Conservation (phyloP, 805 yeast genomes). For the Metschnikowia dekortorum region DNA sequence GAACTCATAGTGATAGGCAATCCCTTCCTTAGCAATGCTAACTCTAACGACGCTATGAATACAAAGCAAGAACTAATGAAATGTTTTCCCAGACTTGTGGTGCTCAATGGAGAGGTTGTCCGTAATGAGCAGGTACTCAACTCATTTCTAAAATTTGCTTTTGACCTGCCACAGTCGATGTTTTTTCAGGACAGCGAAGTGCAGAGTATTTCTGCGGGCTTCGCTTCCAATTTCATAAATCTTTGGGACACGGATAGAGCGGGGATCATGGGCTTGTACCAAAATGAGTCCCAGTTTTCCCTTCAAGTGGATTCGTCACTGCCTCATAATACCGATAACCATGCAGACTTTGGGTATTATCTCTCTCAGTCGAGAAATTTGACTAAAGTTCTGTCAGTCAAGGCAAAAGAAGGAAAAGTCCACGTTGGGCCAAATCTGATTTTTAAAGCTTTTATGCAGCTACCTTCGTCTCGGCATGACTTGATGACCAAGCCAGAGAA, state of each 20-base stretch:
- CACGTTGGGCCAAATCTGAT: constrained; percentile 69
- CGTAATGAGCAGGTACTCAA: constrained; percentile 66
- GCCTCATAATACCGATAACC: constrained; percentile 40
- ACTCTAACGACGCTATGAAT: constrained; percentile 28
- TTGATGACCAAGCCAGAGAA: constrained; percentile 56
- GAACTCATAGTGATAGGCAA: constrained; percentile 78
- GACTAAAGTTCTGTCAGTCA: constrained; percentile 52
- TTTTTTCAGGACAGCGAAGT: constrained; percentile 79
- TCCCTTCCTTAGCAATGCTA: constrained; percentile 50
- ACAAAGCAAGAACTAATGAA: constrained; percentile 61
- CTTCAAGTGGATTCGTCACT: constrained; percentile 68
- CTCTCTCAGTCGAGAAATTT: constrained; percentile 74
- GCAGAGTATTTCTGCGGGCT: constrained; percentile 68
- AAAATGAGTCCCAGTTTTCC: constrained; percentile 81
- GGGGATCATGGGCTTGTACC: constrained; percentile 69
- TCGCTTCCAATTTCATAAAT: constrained; percentile 68
- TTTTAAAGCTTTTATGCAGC: constrained; percentile 50
- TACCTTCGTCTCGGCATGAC: constrained; percentile 80
- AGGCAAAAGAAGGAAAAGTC: constrained; percentile 54
- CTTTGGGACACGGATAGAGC: constrained; percentile 79
- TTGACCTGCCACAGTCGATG: constrained; percentile 51
- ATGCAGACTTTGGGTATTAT: constrained; percentile 58
- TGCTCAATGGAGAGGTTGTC: constrained; percentile 73
- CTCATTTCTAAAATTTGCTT: constrained; percentile 51
- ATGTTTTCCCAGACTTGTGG: constrained; percentile 72